phyloP scores from a whole-genome alignment of 73 alveolate species.

The Symbiodinium natans region DNA sequence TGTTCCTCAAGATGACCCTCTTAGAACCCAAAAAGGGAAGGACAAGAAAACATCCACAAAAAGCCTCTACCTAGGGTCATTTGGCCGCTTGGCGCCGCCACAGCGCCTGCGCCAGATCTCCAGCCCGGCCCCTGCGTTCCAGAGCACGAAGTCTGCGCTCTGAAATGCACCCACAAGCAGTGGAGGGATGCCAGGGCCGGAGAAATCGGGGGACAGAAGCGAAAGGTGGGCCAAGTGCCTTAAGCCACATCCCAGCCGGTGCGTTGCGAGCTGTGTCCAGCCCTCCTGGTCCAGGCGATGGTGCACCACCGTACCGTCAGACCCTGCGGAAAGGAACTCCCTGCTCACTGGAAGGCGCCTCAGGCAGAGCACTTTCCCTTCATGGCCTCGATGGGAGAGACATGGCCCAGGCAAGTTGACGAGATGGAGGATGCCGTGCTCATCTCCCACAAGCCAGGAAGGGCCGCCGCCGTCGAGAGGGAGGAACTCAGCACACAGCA shows the following conservation, averaged over 20 bases:
- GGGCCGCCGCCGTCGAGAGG: neutral
- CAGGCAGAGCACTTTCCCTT: slow-evolving; percentile 45
- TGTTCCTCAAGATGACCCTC: too few relatives aligned
- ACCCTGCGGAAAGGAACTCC: slow-evolving; percentile 71
- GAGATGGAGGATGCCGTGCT: slow-evolving; percentile 28
- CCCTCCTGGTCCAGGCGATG: slow-evolving; percentile 3
- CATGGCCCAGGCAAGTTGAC: neutral
- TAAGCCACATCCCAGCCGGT: slow-evolving; percentile 71
- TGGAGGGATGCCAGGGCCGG: neutral
- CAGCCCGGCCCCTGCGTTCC: slow-evolving; percentile 33
- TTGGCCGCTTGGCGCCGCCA: slow-evolving; percentile 85
- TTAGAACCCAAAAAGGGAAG: too few relatives aligned
- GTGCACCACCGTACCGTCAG: slow-evolving; percentile 58
- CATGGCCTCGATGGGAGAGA: neutral
- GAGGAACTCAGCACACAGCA: slow-evolving; percentile 12
- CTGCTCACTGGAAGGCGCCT: neutral
- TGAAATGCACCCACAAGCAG: slow-evolving; percentile 52
- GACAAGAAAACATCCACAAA: neutral
- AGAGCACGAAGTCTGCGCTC: slow-evolving; percentile 70
- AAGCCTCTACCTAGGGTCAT: neutral
- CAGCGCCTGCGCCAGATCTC: slow-evolving; percentile 77
- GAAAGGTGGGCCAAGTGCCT: slow-evolving; percentile 46
- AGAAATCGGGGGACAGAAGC: neutral
- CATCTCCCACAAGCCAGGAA: slow-evolving; percentile 46
- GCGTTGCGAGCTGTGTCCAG: slow-evolving; percentile 38